Evolutionary conservation across 192 early-diverging fungal species (phyloP).

Genomic region (Chytriomyces sp.): DNA sequence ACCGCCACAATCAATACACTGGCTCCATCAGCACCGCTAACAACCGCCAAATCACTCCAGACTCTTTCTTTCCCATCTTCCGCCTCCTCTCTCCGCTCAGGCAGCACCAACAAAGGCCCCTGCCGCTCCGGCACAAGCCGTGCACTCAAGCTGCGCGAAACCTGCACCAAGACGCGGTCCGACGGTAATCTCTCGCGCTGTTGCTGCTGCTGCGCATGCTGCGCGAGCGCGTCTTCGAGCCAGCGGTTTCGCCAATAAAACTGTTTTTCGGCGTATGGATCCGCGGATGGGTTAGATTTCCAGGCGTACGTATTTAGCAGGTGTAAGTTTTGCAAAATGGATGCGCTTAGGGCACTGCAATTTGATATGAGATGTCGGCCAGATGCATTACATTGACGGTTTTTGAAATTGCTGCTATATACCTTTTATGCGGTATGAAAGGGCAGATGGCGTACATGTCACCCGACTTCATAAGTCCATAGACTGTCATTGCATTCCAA

Average conservation of each 20-base stretch:
- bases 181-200: neutral
- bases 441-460: slow-evolving; percentile 25
- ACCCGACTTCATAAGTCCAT: slow-evolving; percentile 26
- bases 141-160: neutral
- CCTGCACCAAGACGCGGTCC: neutral
- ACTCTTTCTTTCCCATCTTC: too few species aligned
- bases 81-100: neutral
- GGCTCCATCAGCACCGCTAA: slow-evolving; percentile 1
- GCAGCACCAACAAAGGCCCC: slow-evolving; percentile 4
- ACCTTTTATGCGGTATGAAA: slow-evolving; percentile 24
- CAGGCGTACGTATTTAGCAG: neutral
- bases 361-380: too few species aligned
- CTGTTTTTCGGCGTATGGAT: neutral
- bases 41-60: neutral
- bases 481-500: slow-evolving; percentile 29
- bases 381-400: too few species aligned
- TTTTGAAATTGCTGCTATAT: neutral
- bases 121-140: slow-evolving; percentile 5
- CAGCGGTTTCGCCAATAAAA: slow-evolving; percentile 26
- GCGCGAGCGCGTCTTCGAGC: slow-evolving; percentile 17
- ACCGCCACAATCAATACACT: neutral
- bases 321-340: neutral
- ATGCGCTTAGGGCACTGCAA: neutral
- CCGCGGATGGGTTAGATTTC: neutral
- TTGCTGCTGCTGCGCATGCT: neutral